Percentiles rank a stretch among this genome's conserved stretches.
phyloP scores from a whole-genome alignment of 1,284 basidiomycete genomes.

The Grifola frondosa region DNA sequence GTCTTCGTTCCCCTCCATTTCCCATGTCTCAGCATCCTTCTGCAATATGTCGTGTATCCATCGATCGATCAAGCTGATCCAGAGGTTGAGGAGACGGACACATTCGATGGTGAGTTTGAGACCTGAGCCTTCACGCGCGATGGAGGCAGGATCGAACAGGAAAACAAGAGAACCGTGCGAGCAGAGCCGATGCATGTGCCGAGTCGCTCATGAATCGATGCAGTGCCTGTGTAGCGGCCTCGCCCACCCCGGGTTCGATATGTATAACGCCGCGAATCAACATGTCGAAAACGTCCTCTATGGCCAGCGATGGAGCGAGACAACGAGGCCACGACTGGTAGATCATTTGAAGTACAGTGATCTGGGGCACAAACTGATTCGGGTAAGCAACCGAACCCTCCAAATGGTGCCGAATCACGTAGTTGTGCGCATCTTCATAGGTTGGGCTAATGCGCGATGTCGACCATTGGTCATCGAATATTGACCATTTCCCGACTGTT shows the following conservation, averaged over 20 bases:
- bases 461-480: constrained; percentile 85
- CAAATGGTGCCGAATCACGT: constrained; percentile 64
- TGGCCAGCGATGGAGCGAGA: constrained; percentile 54
- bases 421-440: constrained; percentile 69
- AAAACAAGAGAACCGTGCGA: constrained; percentile 74
- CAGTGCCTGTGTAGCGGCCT: constrained; percentile 70
- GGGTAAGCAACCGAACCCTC: constrained; percentile 77
- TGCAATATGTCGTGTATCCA: constrained; percentile 58
- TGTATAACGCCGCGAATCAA: constrained; percentile 82
- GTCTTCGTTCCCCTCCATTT: constrained; percentile 38
- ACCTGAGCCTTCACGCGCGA: constrained; percentile 68
- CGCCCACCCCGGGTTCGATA: constrained; percentile 75
- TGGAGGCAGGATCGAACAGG: constrained; percentile 72
- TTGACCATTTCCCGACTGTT: constrained; percentile 72
- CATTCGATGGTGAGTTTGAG: constrained; percentile 66
- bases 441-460: constrained; percentile 57
- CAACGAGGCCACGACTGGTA: constrained; percentile 88
- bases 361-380: constrained; percentile 57
- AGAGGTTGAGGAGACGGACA: constrained; percentile 64
- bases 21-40: constrained; percentile 37
- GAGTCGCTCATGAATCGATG: constrained; percentile 72
- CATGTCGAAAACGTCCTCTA: constrained; percentile 74
- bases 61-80: constrained; percentile 72
- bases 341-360: constrained; percentile 76
- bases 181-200: constrained; percentile 56